Evolutionary conservation across 441 rosid genomes (phyloP).

Genomic region (Populus tomentosa): DNA sequence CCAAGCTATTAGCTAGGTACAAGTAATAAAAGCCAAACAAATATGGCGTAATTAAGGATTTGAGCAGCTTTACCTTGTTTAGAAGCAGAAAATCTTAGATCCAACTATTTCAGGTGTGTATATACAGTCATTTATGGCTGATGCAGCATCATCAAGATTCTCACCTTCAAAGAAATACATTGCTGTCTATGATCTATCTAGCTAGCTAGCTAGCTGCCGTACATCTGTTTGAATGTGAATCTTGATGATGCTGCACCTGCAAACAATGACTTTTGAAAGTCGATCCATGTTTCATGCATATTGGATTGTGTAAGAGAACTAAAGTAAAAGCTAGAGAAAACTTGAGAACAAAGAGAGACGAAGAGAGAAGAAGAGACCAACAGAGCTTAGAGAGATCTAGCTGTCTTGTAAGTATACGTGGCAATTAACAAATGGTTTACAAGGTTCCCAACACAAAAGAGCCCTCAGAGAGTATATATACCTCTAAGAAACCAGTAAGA

Average conservation of each 20-base stretch:
- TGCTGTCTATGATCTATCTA: background rate
- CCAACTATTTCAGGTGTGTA: background rate
- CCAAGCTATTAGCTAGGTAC: background rate
- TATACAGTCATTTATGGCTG: slow-evolving; percentile 56
- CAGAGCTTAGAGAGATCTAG: slow-evolving; percentile 1
- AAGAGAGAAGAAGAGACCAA: background rate
- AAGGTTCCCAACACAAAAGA: background rate
- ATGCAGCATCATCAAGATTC: slow-evolving; percentile 99
- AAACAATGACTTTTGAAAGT: slow-evolving; percentile 41
- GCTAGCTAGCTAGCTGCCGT: background rate
- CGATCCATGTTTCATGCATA: background rate
- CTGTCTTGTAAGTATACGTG: slow-evolving; percentile 5
- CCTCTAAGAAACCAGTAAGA: background rate
- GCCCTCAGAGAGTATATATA: background rate
- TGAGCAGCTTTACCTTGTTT: slow-evolving; percentile 9
- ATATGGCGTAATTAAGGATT: background rate
- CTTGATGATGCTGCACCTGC: slow-evolving; percentile 90
- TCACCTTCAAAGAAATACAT: slow-evolving; percentile 30
- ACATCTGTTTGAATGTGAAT: slow-evolving; percentile 60
- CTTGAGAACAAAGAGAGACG: background rate
- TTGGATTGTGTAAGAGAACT: background rate
- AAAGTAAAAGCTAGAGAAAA: background rate
- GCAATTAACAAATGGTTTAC: slow-evolving; percentile 2
- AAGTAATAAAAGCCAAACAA: background rate
- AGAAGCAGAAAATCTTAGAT: slow-evolving; percentile 17